These are phyloP conservation scores for Trypanosoma lewisi DNA, from an alignment of 208 protist genomes.

Conservation along the genomic window DNA sequence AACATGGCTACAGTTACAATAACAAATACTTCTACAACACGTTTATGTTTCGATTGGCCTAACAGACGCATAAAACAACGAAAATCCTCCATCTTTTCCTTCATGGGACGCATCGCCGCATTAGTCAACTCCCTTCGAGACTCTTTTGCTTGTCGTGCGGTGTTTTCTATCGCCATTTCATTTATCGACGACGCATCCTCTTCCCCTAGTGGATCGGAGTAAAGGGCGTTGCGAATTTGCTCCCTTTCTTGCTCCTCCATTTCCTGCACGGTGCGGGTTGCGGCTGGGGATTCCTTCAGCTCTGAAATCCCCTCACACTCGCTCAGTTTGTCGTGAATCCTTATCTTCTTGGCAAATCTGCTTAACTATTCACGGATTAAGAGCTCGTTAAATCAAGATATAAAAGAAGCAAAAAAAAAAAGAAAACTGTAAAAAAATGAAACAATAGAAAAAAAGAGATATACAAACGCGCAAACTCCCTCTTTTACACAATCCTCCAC, in stretches of 20 bases:
- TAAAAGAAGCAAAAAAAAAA: not conserved
- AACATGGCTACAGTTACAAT: slow-evolving; percentile 59
- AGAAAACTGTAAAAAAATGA: slow-evolving; percentile 9
- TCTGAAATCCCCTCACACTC: not conserved
- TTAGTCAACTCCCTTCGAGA: slow-evolving; percentile 47
- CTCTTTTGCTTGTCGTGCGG: slow-evolving; percentile 29
- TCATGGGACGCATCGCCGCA: slow-evolving; percentile 37
- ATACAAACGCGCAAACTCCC: not conserved
- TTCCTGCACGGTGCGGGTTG: slow-evolving; percentile 49
- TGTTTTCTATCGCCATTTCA: slow-evolving; percentile 41
- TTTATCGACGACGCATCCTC: slow-evolving; percentile 24
- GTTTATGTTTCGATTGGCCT: slow-evolving; percentile 29
- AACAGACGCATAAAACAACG: slow-evolving; percentile 36
- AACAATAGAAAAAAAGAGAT: slow-evolving; percentile 8
- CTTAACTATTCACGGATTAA: not conserved
- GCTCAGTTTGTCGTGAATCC: not conserved
- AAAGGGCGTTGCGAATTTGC: slow-evolving; percentile 59
- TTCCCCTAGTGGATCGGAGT: slow-evolving; percentile 49
- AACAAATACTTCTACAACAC: slow-evolving; percentile 54
- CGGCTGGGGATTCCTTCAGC: not conserved
- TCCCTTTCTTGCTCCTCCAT: slow-evolving; percentile 63
- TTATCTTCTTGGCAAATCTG: not conserved
- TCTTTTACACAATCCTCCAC: too few relatives aligned
- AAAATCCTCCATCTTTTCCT: slow-evolving; percentile 52
- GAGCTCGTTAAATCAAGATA: not conserved